These are phyloP conservation scores for Medicago truncatula DNA, from an alignment of 306 rosid species.

Conservation along the genomic window MtrunA17r5.0-ANR NC_053048.1:47422001-47422500, in stretches of 20 bases:
- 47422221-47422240: constrained; percentile 86
- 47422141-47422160: constrained; percentile 78
- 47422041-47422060: neutral
- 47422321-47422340: neutral
- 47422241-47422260: constrained; percentile 91
- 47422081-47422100: neutral
- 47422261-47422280: constrained; percentile 33
- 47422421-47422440: constrained; percentile 48
- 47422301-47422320: neutral
- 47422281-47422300: neutral
- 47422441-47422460: neutral
- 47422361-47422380: constrained; percentile 80
- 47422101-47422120: neutral
- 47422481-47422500: neutral
- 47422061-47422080: neutral
- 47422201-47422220: constrained; percentile 85
- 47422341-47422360: neutral
- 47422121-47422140: constrained; percentile 62
- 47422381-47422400: constrained; percentile 84
- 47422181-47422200: constrained; percentile 82
- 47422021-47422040: constrained; percentile 35
- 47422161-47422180: constrained; percentile 88
- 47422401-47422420: constrained; percentile 92
- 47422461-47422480: constrained; percentile 6
- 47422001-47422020: constrained; percentile 88